phyloP scores from a whole-genome alignment of 129 eudicot genomes.

The Artemisia annua region DNA sequence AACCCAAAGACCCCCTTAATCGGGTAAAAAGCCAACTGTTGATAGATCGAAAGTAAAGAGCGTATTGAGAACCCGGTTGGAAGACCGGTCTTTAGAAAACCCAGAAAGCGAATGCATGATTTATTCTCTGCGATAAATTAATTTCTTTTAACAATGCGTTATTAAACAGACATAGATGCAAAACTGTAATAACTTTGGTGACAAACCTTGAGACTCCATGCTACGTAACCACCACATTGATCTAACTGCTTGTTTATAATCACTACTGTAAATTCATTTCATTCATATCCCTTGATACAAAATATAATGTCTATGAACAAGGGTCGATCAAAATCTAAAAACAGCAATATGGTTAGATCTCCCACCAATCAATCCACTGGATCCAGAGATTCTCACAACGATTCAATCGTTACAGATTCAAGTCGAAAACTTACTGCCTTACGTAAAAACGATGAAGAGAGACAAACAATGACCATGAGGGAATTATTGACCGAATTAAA shows the following conservation, averaged over 20 bases:
- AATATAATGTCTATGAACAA: constrained; percentile 40
- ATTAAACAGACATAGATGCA: too few relatives aligned
- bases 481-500: constrained; percentile 75
- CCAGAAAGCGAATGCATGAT: too few relatives aligned
- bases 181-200: too few relatives aligned
- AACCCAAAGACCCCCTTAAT: too few relatives aligned
- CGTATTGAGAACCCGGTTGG: too few relatives aligned
- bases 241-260: neutral
- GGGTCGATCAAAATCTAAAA: constrained; percentile 33
- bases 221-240: constrained; percentile 24
- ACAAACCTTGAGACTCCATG: constrained; percentile 16
- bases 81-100: too few relatives aligned
- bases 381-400: constrained; percentile 15
- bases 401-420: constrained; percentile 22
- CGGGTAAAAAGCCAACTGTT: too few relatives aligned
- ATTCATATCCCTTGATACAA: neutral
- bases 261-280: neutral
- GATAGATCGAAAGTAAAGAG: too few relatives aligned
- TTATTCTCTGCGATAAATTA: too few relatives aligned
- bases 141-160: too few relatives aligned
- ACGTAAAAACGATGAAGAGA: constrained; percentile 45
- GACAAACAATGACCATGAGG: constrained; percentile 63
- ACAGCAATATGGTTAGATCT: constrained; percentile 23
- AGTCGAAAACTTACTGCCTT: constrained; percentile 30
- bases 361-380: neutral